These are phyloP conservation scores for Dipteronia sinensis DNA, from an alignment of 345 rosid genomes.

Conservation along the genomic window DNA sequence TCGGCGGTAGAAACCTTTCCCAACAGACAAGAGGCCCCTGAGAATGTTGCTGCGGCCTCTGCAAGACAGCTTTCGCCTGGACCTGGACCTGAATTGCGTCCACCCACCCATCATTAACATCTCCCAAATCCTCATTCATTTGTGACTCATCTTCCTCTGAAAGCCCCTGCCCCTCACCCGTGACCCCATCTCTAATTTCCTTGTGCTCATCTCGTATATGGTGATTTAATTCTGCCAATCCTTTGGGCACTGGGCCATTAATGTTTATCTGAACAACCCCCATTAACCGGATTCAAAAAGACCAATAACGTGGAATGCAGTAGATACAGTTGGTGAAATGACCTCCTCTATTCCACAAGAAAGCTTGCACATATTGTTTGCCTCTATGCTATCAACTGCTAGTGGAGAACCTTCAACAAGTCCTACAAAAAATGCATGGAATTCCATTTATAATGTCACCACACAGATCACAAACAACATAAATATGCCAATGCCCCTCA, in stretches of 20 bases:
- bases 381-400: constrained; percentile 1
- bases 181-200: constrained; percentile 37
- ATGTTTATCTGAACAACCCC: constrained; percentile 30
- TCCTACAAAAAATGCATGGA: background rate
- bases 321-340: constrained; percentile 17
- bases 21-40: constrained; percentile 30
- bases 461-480: background rate
- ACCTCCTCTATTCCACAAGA: constrained; percentile 23
- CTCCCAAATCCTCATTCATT: constrained; percentile 36
- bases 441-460: background rate
- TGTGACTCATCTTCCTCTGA: constrained; percentile 48
- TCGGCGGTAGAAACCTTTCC: constrained; percentile 43
- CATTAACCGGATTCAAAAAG: constrained; percentile 50
- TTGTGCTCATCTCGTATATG: constrained; percentile 26
- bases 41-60: constrained; percentile 29
- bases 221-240: constrained; percentile 31
- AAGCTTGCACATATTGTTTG: no score
- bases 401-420: no score
- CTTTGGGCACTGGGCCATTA: constrained; percentile 29
- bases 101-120: constrained; percentile 19
- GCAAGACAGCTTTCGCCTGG: constrained; percentile 13
- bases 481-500: background rate
- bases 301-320: constrained; percentile 25
- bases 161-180: constrained; percentile 42
- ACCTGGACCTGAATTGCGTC: constrained; percentile 26